These are phyloP conservation scores for Citeromyces siamensis DNA, from an alignment of 1,139 yeast species.

Conservation along the genomic window DNA sequence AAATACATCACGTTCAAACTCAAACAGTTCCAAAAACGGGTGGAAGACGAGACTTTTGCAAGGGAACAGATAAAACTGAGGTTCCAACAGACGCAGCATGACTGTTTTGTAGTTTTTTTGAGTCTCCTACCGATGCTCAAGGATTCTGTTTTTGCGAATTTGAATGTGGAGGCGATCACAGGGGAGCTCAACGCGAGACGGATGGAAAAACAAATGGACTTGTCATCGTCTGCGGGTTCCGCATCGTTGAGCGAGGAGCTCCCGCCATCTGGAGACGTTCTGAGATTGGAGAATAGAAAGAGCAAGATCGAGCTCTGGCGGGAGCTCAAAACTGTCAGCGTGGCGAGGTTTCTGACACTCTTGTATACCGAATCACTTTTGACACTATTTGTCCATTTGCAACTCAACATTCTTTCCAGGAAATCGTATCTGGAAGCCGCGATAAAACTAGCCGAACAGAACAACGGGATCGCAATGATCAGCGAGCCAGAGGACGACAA, in stretches of 20 bases:
- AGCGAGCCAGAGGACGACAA: slow-evolving; percentile 19
- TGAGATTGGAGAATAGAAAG: slow-evolving; percentile 18
- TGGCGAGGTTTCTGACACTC: slow-evolving; percentile 64
- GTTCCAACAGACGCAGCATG: slow-evolving; percentile 87
- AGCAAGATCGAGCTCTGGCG: slow-evolving; percentile 80
- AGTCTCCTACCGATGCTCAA: slow-evolving; percentile 74
- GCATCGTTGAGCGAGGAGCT: slow-evolving; percentile 18
- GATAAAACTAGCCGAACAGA: slow-evolving; percentile 43
- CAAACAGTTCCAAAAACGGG: slow-evolving; percentile 51
- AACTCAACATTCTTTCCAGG: slow-evolving; percentile 80
- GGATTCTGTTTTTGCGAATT: slow-evolving; percentile 44
- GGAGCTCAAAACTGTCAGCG: slow-evolving; percentile 61
- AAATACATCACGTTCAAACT: slow-evolving; percentile 50
- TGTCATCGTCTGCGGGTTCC: slow-evolving; percentile 11
- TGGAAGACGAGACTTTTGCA: slow-evolving; percentile 65
- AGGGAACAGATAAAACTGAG: slow-evolving; percentile 67
- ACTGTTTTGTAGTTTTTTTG: slow-evolving; percentile 74
- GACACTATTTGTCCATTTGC: slow-evolving; percentile 68
- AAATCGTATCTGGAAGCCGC: slow-evolving; percentile 77
- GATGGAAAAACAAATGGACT: slow-evolving; percentile 24
- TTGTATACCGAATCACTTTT: slow-evolving; percentile 60
- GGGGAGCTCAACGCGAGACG: slow-evolving; percentile 57
- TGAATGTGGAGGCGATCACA: slow-evolving; percentile 68
- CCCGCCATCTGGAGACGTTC: slow-evolving; percentile 8
- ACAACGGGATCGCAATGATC: slow-evolving; percentile 14